Evolutionary conservation across 2,329 filamentous ascomycete species (phyloP).

Genomic region (Fusarium sp.): DNA sequence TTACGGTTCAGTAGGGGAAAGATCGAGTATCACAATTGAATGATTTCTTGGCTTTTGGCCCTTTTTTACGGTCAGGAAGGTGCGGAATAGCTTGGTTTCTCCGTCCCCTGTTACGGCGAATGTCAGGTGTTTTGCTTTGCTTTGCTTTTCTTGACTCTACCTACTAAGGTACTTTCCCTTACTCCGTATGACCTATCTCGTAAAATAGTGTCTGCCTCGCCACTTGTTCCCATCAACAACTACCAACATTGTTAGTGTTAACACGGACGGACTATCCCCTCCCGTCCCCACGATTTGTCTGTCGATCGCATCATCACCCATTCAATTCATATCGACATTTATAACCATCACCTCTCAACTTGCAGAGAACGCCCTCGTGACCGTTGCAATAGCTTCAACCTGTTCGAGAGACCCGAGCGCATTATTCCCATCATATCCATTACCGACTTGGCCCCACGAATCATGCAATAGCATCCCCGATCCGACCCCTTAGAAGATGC

Average conservation of each 20-base stretch:
- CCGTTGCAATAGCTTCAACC: not conserved
- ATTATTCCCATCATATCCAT: not conserved
- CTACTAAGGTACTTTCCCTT: not conserved
- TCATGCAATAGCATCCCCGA: conserved; percentile 41
- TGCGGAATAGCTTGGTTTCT: not conserved
- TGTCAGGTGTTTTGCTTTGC: not conserved
- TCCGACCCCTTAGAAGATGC: conserved; percentile 39
- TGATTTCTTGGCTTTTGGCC: conserved; percentile 29
- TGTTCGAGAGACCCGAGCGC: not conserved
- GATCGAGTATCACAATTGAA: conserved; percentile 29
- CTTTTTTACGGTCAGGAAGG: conserved; percentile 24
- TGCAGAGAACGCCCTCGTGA: not conserved
- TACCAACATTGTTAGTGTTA: conserved; percentile 15
- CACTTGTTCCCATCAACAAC: conserved; percentile 11
- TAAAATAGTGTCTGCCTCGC: not conserved
- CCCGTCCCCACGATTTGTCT: conserved; percentile 29
- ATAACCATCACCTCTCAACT: not conserved
- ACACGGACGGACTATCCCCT: conserved; percentile 13
- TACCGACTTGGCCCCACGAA: conserved; percentile 4
- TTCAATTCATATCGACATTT: conserved; percentile 4
- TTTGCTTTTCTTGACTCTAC: not conserved
- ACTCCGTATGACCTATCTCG: not conserved
- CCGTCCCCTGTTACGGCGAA: conserved; percentile 3
- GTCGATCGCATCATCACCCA: conserved; percentile 23
- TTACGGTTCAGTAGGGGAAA: conserved; percentile 13